phyloP scores from a whole-genome alignment of 1,139 yeast genomes.

The Blastobotrys buckinghamii region DNA sequence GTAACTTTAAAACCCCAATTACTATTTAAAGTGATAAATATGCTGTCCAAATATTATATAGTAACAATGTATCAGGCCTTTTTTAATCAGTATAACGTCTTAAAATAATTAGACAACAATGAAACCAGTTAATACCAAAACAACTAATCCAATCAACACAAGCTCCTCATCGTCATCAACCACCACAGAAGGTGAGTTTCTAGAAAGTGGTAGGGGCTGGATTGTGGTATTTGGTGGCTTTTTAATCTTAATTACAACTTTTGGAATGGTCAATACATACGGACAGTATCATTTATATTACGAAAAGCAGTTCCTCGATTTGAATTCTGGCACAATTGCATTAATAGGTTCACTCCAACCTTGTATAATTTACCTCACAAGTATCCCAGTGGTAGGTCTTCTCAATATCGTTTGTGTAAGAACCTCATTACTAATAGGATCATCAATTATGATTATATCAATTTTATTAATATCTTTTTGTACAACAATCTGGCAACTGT shows the following conservation, averaged over 20 bases:
- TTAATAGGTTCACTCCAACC: constrained; percentile 49
- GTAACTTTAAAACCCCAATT: too few species aligned
- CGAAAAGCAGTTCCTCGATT: constrained; percentile 40
- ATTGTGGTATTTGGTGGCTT: constrained; percentile 27
- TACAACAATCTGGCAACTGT: constrained; percentile 45
- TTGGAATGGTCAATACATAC: constrained; percentile 48
- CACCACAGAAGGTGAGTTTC: too few species aligned
- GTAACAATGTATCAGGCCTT: too few species aligned
- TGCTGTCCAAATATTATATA: too few species aligned
- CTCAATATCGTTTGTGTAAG: constrained; percentile 44
- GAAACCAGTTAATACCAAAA: too few species aligned
- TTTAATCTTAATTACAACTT: constrained; percentile 25
- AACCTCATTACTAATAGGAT: constrained; percentile 37
- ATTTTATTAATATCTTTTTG: constrained; percentile 49
- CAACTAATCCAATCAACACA: too few species aligned
- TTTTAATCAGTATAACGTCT: too few species aligned
- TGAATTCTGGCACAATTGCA: constrained; percentile 37
- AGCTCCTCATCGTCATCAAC: too few species aligned
- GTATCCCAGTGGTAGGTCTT: constrained; percentile 44
- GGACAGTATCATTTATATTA: constrained; percentile 58
- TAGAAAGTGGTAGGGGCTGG: constrained; percentile 31
- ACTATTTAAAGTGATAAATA: too few species aligned
- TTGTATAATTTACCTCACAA: constrained; percentile 43
- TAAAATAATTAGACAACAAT: too few species aligned
- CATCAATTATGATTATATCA: constrained; percentile 43